Conservation (phyloP, 2,329 filamentous ascomycete genomes). For the Alternaria panax region DNA sequence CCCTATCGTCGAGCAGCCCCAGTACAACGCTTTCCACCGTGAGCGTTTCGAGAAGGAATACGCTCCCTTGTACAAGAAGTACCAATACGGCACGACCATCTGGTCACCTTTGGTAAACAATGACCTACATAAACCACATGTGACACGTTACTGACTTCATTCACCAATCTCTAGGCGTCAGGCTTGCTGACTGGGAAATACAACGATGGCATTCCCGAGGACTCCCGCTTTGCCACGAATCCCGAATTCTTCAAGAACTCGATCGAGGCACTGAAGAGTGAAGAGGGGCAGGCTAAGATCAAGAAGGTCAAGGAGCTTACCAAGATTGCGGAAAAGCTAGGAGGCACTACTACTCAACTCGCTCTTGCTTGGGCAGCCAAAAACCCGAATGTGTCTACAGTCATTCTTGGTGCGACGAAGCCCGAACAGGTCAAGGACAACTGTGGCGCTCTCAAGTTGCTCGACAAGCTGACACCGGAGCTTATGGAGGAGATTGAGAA, state of each 20-base stretch:
- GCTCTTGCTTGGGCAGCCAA: constrained; percentile 67
- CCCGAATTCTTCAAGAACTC: constrained; percentile 65
- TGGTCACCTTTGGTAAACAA: constrained; percentile 59
- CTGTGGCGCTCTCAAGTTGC: constrained; percentile 55
- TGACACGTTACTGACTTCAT: neutral
- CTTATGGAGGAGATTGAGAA: constrained; percentile 52
- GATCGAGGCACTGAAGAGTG: constrained; percentile 59
- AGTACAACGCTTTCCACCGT: constrained; percentile 69
- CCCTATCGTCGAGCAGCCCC: constrained; percentile 62
- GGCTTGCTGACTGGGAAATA: constrained; percentile 70
- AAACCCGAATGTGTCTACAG: constrained; percentile 65
- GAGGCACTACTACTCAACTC: constrained; percentile 59
- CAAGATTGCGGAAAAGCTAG: constrained; percentile 59
- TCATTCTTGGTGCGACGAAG: constrained; percentile 64
- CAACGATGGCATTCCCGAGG: constrained; percentile 68
- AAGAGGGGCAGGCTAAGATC: constrained; percentile 61
- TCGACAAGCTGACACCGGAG: constrained; percentile 50
- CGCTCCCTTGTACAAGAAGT: constrained; percentile 63
- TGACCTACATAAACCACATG: neutral
- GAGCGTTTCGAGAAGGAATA: constrained; percentile 69
- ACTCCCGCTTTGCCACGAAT: constrained; percentile 67
- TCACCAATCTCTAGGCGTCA: constrained; percentile 44
- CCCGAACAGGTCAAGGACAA: constrained; percentile 60
- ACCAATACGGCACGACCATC: constrained; percentile 64
- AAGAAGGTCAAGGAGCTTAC: constrained; percentile 65